Percentiles rank a stretch among this genome's conserved stretches.
These are phyloP conservation scores for Lecanoromycetidae sp. DNA, from an alignment of 2,329 filamentous ascomycete genomes.

Conservation along the genomic window DNA sequence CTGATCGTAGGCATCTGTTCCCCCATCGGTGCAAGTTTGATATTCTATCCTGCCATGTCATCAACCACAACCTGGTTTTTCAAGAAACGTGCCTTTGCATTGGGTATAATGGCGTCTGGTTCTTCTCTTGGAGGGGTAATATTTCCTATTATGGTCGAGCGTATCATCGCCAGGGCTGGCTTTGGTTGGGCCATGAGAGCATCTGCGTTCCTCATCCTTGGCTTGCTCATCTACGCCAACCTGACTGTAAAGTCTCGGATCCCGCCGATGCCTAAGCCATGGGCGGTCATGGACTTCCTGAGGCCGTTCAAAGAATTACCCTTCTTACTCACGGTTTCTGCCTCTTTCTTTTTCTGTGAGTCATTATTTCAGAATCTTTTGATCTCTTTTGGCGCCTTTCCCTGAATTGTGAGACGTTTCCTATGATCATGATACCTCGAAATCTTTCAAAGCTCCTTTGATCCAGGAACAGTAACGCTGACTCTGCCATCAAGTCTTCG, in stretches of 20 bases:
- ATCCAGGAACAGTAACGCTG: too few species aligned
- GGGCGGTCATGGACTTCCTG: slow-evolving; percentile 38
- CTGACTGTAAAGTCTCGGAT: slow-evolving; percentile 40
- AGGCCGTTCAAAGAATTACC: slow-evolving; percentile 36
- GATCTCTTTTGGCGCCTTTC: too few species aligned
- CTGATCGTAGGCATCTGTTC: slow-evolving; percentile 31
- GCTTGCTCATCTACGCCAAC: slow-evolving; percentile 41
- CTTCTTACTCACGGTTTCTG: slow-evolving; percentile 34
- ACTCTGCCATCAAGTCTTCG: too few species aligned
- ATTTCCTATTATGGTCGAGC: slow-evolving; percentile 49
- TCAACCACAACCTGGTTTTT: slow-evolving; percentile 41
- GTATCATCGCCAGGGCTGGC: slow-evolving; percentile 41
- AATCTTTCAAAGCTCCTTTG: too few species aligned
- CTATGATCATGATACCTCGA: too few species aligned
- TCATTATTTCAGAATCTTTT: too few species aligned
- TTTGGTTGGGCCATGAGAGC: slow-evolving; percentile 44
- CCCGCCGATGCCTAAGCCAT: slow-evolving; percentile 28
- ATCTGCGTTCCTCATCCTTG: slow-evolving; percentile 47
- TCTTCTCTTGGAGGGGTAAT: slow-evolving; percentile 47
- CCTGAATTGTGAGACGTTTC: too few species aligned
- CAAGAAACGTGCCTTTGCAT: slow-evolving; percentile 39
- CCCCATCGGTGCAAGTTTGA: slow-evolving; percentile 37
- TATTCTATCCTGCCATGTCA: slow-evolving; percentile 36
- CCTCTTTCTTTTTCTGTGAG: slow-evolving; percentile 45
- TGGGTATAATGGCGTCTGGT: slow-evolving; percentile 42